Evolutionary conservation across 2,329 filamentous ascomycete genomes (phyloP).

Genomic region (Lachnellula occidentalis): DNA sequence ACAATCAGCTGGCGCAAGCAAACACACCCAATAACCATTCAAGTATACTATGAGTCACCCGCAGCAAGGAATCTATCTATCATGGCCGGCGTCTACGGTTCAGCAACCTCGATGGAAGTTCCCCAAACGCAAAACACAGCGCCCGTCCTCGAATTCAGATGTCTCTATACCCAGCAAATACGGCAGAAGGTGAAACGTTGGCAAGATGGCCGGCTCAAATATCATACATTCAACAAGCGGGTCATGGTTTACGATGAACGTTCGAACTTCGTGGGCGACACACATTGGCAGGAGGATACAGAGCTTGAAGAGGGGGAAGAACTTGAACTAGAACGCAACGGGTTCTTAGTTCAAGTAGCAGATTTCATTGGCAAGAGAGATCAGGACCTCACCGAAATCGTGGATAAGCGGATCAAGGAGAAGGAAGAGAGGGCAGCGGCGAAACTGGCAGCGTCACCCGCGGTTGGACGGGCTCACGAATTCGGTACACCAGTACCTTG

Average conservation of each 20-base stretch:
- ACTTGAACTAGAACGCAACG: conserved; percentile 68
- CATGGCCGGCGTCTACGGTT: conserved; percentile 6
- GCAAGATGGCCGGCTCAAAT: conserved; percentile 87
- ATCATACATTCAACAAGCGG: conserved; percentile 85
- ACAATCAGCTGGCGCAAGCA: no score
- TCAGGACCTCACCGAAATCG: conserved; percentile 71
- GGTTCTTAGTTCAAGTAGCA: conserved; percentile 72
- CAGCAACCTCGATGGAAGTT: conserved; percentile 16
- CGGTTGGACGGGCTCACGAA: conserved; percentile 10
- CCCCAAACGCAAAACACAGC: conserved; percentile 45
- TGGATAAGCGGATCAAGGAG: conserved; percentile 63
- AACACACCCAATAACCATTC: no score
- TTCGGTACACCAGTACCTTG: conserved; percentile 36
- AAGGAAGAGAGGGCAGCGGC: conserved; percentile 42
- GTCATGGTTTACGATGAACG: conserved; percentile 85
- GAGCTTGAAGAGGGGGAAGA: conserved; percentile 79
- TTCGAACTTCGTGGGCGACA: conserved; percentile 77
- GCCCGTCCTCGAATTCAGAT: conserved; percentile 77
- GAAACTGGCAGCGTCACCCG: conserved; percentile 25
- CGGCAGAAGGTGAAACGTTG: conserved; percentile 84
- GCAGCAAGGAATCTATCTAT: neutral
- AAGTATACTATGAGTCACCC: neutral
- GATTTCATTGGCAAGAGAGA: conserved; percentile 68
- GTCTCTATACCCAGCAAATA: conserved; percentile 82
- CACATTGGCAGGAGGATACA: conserved; percentile 67